Conservation (phyloP, 345 rosid genomes). For the Boechera retrofracta region DNA sequence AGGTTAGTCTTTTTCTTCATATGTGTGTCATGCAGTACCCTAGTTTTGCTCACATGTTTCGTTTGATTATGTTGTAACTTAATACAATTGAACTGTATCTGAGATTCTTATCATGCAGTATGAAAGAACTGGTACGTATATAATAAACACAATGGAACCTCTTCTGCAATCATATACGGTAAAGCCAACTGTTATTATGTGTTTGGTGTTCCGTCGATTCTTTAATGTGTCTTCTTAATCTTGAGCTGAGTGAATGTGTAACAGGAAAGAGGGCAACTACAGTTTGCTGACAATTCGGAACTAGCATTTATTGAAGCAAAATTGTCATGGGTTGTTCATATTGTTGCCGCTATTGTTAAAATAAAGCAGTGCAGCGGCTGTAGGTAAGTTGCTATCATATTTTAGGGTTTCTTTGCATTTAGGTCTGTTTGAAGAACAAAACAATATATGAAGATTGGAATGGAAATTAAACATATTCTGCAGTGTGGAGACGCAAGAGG, state of each 20-base stretch:
- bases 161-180: constrained; percentile 93
- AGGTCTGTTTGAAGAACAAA: constrained; percentile 33
- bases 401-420: constrained; percentile 27
- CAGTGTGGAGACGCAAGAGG: constrained; percentile 95
- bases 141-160: constrained; percentile 91
- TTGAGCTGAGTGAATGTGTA: constrained; percentile 40
- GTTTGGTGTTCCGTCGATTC: constrained; percentile 19
- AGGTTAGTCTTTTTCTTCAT: constrained; percentile 57
- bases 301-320: constrained; percentile 89
- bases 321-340: constrained; percentile 97
- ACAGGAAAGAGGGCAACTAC: constrained; percentile 80
- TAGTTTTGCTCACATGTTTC: constrained; percentile 4
- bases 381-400: constrained; percentile 58
- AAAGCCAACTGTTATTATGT: constrained; percentile 39
- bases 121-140: constrained; percentile 82
- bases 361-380: constrained; percentile 86
- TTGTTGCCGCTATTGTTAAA: constrained; percentile 91
- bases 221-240: constrained; percentile 18
- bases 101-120: constrained; percentile 60
- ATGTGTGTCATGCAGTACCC: constrained; percentile 18
- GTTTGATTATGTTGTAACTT: constrained; percentile 6
- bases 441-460: constrained; percentile 21
- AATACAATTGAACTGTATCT: constrained; percentile 33
- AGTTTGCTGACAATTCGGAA: constrained; percentile 68
- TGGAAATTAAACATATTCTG: constrained; percentile 38